A percentile compares a stretch with the other conserved stretches of the same genome.
phyloP scores from a whole-genome alignment of 2,329 filamentous ascomycete species.

The Bipolaris sorokiniana region DNA sequence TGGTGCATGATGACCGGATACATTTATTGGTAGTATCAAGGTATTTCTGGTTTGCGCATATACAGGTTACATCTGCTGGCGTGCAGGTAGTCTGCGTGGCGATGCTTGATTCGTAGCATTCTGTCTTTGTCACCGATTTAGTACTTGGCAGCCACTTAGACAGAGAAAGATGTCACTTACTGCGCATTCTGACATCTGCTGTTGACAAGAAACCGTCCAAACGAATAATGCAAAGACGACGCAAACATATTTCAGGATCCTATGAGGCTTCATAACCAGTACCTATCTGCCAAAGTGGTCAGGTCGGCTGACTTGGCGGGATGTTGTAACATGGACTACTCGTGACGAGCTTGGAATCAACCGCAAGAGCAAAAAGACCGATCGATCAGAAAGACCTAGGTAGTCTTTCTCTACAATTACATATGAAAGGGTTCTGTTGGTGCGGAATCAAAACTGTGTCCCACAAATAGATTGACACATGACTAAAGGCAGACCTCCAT shows the following conservation, averaged over 20 bases:
- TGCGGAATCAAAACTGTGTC: no score
- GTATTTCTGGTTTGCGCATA: conserved; percentile 13
- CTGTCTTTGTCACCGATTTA: background rate
- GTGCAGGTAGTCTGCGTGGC: conserved; percentile 8
- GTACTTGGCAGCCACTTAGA: no score
- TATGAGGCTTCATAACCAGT: background rate
- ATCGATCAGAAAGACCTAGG: no score
- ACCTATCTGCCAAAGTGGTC: no score
- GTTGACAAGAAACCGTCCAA: background rate
- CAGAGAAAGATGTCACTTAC: background rate
- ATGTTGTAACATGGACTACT: background rate
- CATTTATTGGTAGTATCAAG: conserved; percentile 14
- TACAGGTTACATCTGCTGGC: conserved; percentile 14
- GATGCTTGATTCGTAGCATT: conserved; percentile 7
- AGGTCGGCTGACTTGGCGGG: background rate
- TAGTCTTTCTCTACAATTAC: no score
- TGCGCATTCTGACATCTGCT: conserved; percentile 11
- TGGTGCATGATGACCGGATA: conserved; percentile 14
- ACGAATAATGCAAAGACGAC: background rate
- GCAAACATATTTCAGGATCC: background rate
- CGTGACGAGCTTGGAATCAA: background rate
- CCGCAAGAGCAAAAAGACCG: background rate
- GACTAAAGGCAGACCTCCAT: no score
- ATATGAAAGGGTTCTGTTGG: no score
- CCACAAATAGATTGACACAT: no score